These are phyloP conservation scores for Wickerhamiella lipophila DNA, from an alignment of 805 yeast species.

Conservation along the genomic window DNA sequence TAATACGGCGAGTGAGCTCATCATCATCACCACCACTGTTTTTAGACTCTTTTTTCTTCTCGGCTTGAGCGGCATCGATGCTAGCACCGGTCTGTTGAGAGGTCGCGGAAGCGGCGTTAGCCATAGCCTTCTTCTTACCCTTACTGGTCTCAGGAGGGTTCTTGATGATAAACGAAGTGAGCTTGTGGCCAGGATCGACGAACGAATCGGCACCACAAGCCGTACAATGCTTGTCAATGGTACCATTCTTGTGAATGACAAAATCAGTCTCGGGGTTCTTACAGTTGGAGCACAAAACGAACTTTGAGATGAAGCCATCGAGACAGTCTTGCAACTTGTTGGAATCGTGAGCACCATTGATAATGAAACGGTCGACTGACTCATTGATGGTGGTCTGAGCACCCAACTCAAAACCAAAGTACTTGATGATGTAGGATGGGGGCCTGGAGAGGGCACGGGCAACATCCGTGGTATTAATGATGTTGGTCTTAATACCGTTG, in stretches of 20 bases:
- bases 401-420: conserved; percentile 92
- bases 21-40: conserved; percentile 42
- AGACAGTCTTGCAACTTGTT: conserved; percentile 81
- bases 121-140: conserved; percentile 60
- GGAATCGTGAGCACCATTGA: conserved; percentile 90
- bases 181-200: conserved; percentile 75
- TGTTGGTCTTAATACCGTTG: conserved; percentile 95
- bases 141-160: conserved; percentile 52
- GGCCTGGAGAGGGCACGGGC: conserved; percentile 93
- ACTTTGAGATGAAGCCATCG: conserved; percentile 87
- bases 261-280: conserved; percentile 96
- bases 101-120: conserved; percentile 45
- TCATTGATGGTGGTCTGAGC: conserved; percentile 84
- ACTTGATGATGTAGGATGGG: conserved; percentile 80
- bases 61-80: conserved; percentile 27
- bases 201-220: conserved; percentile 90
- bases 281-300: conserved; percentile 87
- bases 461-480: conserved; percentile 80
- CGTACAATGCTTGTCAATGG: conserved; percentile 82
- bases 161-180: conserved; percentile 76
- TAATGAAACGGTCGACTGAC: conserved; percentile 71
- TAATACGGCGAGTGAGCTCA: conserved; percentile 62
- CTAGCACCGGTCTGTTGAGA: conserved; percentile 23
- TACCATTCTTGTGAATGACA: conserved; percentile 59
- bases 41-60: conserved; percentile 29